Percentiles rank a stretch among this genome's conserved stretches.
Conservation (phyloP, 208 protist genomes). For the Crithidia brevicula region DNA sequence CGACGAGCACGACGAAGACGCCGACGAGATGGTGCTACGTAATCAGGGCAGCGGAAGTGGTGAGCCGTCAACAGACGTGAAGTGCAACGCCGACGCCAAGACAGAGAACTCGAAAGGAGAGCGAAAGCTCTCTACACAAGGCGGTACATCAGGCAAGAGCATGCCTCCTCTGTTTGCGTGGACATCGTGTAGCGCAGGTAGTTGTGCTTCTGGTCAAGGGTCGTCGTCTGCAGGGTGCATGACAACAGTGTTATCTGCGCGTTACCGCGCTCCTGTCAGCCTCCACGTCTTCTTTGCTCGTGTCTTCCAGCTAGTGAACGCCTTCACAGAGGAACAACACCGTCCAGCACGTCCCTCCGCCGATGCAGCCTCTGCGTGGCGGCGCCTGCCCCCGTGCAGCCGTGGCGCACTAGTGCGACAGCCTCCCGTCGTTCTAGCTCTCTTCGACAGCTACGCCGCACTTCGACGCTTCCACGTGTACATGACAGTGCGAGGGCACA, state of each 20-base stretch:
- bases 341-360: background rate
- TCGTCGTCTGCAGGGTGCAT: background rate
- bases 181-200: background rate
- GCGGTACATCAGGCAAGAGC: background rate
- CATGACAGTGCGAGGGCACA: slow-evolving; percentile 75
- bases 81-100: background rate
- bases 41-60: background rate
- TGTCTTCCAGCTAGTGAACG: slow-evolving; percentile 44
- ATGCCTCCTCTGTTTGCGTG: background rate
- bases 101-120: background rate
- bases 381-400: background rate
- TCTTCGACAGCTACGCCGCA: slow-evolving; percentile 68
- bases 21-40: too few relatives aligned
- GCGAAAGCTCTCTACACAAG: background rate
- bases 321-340: slow-evolving; percentile 19
- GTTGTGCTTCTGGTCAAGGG: too few relatives aligned
- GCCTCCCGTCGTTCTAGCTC: slow-evolving; percentile 39
- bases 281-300: slow-evolving; percentile 49
- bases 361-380: too few relatives aligned
- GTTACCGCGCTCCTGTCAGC: slow-evolving; percentile 33
- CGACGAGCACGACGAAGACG: slow-evolving; percentile 21
- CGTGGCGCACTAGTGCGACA: background rate
- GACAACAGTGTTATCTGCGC: slow-evolving; percentile 13
- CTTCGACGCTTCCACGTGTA: slow-evolving; percentile 72
- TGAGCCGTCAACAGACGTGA: background rate